Base-by-base conservation (phyloP, 768 basidiomycete genomes). In the Mycena venus region DNA sequence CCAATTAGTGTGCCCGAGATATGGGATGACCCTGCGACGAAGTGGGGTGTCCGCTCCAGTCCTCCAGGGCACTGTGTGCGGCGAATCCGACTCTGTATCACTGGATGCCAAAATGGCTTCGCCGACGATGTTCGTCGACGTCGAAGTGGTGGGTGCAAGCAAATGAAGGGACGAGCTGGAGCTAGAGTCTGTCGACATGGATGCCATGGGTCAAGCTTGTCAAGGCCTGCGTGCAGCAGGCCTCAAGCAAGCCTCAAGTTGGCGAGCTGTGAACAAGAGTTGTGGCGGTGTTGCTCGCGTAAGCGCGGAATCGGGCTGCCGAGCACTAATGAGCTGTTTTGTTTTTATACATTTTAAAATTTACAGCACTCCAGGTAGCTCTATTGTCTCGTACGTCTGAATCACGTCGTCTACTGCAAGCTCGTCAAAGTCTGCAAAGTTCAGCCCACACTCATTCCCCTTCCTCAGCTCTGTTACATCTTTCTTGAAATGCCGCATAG, bases 371-470 rank as follows among this genome's bases (percentile, higher is more conserved):
- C 91, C 94, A 8, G 93, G 93, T 78, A 91, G 91, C 81, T 96
- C 93, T 84, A 96, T 89, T 60, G 88, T 91, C 77, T 92, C 88
- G 80, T 91, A 94, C 79, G 91, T 88, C 81, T 97, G 95, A 73
- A 98, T 92, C 75, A 92, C 74, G 83, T 99, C 97, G 40, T 94
- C 97, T 58, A 89, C 92, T 74, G 86, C 89, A 70, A 98, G 85
- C 76, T 93, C 92, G 67, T 89, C 87, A 77, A 94, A 99, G 34
- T 88, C 88, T 34, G 90, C 88, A 63, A 99, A 84, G 75, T 91
- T 91, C 71, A 99, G 86, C 10, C 98, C 98, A 80, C 97, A 99
- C 82, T 99, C 98, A 40, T 90, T 90, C 38, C 97, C 98, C 82
- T 98, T 98, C 61, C 93, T 90, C 36, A 94, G 91, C 81, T 99